Evolutionary conservation across 2,329 filamentous ascomycete species (phyloP).

Genomic region (Clonostachys rosea): DNA sequence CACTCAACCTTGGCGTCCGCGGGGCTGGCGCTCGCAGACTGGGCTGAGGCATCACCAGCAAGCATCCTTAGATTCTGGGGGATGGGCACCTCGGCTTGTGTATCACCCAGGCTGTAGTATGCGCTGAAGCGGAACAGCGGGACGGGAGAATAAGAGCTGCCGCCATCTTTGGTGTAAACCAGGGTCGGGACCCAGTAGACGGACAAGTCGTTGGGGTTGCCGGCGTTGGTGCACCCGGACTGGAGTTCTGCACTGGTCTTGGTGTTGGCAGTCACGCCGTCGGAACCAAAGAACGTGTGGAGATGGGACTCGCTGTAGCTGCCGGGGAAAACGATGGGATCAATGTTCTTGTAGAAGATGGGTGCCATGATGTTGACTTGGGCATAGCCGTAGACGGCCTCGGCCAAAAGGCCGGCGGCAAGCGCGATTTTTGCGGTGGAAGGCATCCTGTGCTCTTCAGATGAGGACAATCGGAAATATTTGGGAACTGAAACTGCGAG

Average conservation of each 20-base stretch:
- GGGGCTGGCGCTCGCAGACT: conserved; percentile 8
- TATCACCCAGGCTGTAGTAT: conserved; percentile 35
- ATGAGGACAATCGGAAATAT: no score
- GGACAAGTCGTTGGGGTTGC: conserved; percentile 41
- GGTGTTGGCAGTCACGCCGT: conserved; percentile 19
- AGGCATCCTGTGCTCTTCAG: no score
- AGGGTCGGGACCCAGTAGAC: conserved; percentile 39
- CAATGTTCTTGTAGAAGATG: conserved; percentile 19
- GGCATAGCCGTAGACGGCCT: no score
- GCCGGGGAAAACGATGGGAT: conserved; percentile 16
- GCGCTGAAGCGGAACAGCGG: conserved; percentile 32
- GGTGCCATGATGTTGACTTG: conserved; percentile 8
- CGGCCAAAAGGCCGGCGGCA: no score
- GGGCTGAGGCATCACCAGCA: conserved; percentile 30
- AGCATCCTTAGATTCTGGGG: conserved; percentile 35
- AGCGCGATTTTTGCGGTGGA: no score
- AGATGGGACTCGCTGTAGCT: conserved; percentile 16
- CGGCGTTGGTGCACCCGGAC: conserved; percentile 33
- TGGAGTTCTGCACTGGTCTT: conserved; percentile 24
- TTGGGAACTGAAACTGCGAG: no score
- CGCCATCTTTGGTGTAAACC: conserved; percentile 24
- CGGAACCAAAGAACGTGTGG: conserved; percentile 22
- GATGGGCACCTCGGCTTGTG: conserved; percentile 31
- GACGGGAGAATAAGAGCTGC: conserved; percentile 19
- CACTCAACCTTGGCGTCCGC: conserved; percentile 11